These are phyloP conservation scores for Suillus placidus DNA, from an alignment of 768 basidiomycete species.

Conservation along the genomic window DNA sequence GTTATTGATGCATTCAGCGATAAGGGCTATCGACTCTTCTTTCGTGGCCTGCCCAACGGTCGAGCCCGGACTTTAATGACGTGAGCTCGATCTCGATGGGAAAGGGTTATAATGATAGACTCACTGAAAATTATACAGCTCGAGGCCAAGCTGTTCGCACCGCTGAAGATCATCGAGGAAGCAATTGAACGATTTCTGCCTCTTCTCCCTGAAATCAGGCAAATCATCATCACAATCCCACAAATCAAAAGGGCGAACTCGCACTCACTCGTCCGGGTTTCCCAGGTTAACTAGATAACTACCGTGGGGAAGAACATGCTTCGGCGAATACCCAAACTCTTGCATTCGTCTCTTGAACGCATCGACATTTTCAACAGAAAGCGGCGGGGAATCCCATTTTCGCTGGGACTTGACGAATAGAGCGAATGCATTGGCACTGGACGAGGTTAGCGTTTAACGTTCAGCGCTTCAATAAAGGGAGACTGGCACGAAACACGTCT, in stretches of 20 bases:
- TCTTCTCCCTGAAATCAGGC: constrained; percentile 50
- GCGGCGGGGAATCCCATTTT: constrained; percentile 71
- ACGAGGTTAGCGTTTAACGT: background rate
- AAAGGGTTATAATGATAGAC: constrained; percentile 29
- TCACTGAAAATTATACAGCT: constrained; percentile 85
- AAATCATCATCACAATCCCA: background rate
- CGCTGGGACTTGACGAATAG: constrained; percentile 85
- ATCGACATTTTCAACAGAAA: constrained; percentile 53
- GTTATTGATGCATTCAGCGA: constrained; percentile 74
- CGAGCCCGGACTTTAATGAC: constrained; percentile 68
- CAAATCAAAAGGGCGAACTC: background rate
- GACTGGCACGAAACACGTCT: background rate
- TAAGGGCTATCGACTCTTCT: constrained; percentile 59
- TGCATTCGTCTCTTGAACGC: constrained; percentile 64
- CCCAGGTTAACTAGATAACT: constrained; percentile 86
- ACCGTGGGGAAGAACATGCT: constrained; percentile 78
- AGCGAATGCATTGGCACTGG: constrained; percentile 80
- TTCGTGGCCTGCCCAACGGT: constrained; percentile 70
- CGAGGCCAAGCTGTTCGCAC: constrained; percentile 75
- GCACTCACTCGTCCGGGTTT: constrained; percentile 69
- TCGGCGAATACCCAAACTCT: constrained; percentile 59
- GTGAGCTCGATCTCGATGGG: background rate
- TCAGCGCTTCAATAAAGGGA: background rate
- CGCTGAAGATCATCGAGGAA: constrained; percentile 82
- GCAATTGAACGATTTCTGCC: constrained; percentile 73